A percentile compares a stretch with the other conserved stretches of the same genome.
Evolutionary conservation across 495 filamentous ascomycete genomes (phyloP).

Genomic region (Ascodesmis nigricans): DNA sequence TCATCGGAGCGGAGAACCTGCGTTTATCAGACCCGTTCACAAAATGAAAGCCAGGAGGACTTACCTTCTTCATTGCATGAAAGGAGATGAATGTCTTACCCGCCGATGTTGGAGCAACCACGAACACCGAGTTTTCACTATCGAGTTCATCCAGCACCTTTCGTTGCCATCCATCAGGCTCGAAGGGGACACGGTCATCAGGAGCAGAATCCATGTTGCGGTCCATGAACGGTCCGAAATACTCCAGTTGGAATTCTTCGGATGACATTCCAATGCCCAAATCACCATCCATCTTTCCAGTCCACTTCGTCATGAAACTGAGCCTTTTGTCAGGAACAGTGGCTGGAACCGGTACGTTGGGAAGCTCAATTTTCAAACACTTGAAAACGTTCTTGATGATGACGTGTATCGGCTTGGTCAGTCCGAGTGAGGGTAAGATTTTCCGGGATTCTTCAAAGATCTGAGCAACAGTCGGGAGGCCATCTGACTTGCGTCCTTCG

Average conservation of each 20-base stretch:
- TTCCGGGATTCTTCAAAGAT: conserved; percentile 21
- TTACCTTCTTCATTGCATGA: conserved; percentile 51
- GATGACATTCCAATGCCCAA: conserved; percentile 23
- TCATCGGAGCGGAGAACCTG: conserved; percentile 38
- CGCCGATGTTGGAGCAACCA: conserved; percentile 56
- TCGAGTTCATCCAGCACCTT: conserved; percentile 54
- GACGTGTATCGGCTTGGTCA: conserved; percentile 17
- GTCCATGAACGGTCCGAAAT: conserved; percentile 54
- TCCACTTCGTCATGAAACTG: conserved; percentile 10
- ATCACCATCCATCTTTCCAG: conserved; percentile 15
- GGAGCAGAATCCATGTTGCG: conserved; percentile 42
- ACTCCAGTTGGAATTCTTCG: conserved; percentile 38
- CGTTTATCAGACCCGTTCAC: background rate
- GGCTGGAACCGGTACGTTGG: background rate
- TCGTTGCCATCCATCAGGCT: conserved; percentile 56
- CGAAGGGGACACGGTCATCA: conserved; percentile 43
- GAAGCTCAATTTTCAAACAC: conserved; percentile 14
- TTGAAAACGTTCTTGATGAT: conserved; percentile 19
- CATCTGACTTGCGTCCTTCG: conserved; percentile 12
- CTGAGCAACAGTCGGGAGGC: conserved; percentile 21
- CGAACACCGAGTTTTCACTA: conserved; percentile 41
- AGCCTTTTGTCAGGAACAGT: conserved; percentile 4
- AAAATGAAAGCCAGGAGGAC: background rate
- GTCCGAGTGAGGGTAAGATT: conserved; percentile 9
- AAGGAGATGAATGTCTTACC: conserved; percentile 40